Conservation (phyloP, 106 monocot species). For the Apostasia ramifera region DNA sequence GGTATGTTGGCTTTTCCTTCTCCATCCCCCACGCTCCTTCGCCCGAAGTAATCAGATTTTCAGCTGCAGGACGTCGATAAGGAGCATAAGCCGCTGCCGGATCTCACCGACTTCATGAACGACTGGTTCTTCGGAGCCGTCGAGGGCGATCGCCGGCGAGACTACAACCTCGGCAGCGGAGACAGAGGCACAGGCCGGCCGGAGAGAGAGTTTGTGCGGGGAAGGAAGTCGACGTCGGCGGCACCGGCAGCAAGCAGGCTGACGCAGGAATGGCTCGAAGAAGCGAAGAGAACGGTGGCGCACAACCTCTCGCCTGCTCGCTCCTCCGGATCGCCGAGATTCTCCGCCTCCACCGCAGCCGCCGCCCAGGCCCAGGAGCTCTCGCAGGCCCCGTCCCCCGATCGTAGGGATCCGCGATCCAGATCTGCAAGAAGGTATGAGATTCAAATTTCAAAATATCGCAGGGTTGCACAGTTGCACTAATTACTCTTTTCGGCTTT, state of each 20-base stretch:
- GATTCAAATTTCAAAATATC: neutral
- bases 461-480: neutral
- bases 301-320: constrained; percentile 7
- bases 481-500: neutral
- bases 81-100: constrained; percentile 8
- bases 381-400: neutral
- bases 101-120: constrained; percentile 39
- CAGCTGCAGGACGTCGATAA: neutral
- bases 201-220: neutral
- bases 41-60: no score
- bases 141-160: neutral
- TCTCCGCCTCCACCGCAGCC: neutral
- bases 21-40: no score
- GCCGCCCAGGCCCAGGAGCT: neutral
- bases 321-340: constrained; percentile 19
- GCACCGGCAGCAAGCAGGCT: constrained; percentile 7
- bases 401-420: constrained; percentile 30
- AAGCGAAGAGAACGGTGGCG: constrained; percentile 29
- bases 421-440: constrained; percentile 42
- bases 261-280: constrained; percentile 51
- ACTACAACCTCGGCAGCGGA: neutral
- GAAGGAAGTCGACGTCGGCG: neutral
- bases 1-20: no score
- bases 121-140: constrained; percentile 40
- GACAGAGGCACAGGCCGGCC: neutral